Evolutionary conservation across 2,329 filamentous ascomycete genomes (phyloP).

Genomic region (Fusarium sp.): DNA sequence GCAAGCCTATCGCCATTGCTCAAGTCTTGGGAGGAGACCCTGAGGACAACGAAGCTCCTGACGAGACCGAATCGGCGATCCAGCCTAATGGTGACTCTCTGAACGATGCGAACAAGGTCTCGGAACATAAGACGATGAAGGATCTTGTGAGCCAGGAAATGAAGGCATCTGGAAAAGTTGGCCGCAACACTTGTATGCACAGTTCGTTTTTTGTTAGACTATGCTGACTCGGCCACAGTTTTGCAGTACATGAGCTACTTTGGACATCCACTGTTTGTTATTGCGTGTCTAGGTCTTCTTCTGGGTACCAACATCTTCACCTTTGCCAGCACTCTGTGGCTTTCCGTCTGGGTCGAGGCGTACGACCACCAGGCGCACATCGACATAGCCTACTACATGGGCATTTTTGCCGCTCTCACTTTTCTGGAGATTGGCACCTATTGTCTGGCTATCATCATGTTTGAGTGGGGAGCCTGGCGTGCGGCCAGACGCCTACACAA

Average conservation of each 20-base stretch:
- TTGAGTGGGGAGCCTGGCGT: slow-evolving; percentile 68
- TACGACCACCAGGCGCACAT: slow-evolving; percentile 58
- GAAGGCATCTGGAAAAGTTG: slow-evolving; percentile 58
- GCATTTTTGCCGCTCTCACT: slow-evolving; percentile 62
- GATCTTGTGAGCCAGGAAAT: slow-evolving; percentile 62
- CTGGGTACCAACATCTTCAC: slow-evolving; percentile 56
- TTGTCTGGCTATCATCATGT: slow-evolving; percentile 58
- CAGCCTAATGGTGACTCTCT: slow-evolving; percentile 45
- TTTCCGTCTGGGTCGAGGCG: slow-evolving; percentile 66
- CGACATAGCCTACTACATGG: slow-evolving; percentile 63
- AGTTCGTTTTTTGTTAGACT: not conserved
- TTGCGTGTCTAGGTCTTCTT: slow-evolving; percentile 53
- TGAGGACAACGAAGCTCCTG: slow-evolving; percentile 48
- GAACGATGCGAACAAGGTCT: slow-evolving; percentile 48
- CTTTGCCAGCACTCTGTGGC: slow-evolving; percentile 60
- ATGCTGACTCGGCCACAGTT: slow-evolving; percentile 48
- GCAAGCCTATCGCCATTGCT: slow-evolving; percentile 58
- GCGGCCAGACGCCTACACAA: slow-evolving; percentile 66
- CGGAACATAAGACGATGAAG: slow-evolving; percentile 52
- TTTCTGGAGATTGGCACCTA: slow-evolving; percentile 57
- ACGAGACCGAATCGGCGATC: slow-evolving; percentile 43
- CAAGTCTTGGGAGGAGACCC: slow-evolving; percentile 52
- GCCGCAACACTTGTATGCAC: slow-evolving; percentile 58
- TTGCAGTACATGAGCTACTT: slow-evolving; percentile 65
- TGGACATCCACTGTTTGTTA: slow-evolving; percentile 58